Percentiles rank a stretch among this genome's conserved stretches.
phyloP scores from a whole-genome alignment of 352 stramenopile species.

The Globisporangium splendens region DNA sequence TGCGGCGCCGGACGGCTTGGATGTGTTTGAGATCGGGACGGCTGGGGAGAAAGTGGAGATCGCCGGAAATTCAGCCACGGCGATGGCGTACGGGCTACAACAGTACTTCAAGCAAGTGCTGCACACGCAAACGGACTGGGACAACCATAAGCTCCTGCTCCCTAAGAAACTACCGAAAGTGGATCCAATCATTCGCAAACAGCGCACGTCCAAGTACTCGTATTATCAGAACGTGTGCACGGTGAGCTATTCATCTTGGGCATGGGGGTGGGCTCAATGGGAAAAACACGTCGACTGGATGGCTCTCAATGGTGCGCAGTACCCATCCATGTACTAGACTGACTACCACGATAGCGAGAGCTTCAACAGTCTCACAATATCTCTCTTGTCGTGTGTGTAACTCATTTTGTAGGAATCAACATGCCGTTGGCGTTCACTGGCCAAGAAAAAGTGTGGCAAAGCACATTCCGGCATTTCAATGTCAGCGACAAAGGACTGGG shows the following conservation, averaged over 20 bases:
- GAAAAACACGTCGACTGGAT: conserved; percentile 92
- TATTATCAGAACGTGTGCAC: conserved; percentile 94
- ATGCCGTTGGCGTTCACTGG: conserved; percentile 88
- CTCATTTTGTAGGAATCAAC: conserved; percentile 65
- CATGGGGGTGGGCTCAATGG: conserved; percentile 87
- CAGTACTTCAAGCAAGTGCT: conserved; percentile 75
- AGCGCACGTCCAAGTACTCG: conserved; percentile 70
- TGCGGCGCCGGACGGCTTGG: conserved; percentile 33
- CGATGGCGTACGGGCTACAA: conserved; percentile 68
- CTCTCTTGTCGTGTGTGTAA: background rate
- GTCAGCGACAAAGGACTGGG: conserved; percentile 66
- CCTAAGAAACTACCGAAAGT: conserved; percentile 47
- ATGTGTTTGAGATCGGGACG: conserved; percentile 59
- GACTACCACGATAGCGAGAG: no score
- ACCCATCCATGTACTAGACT: no score
- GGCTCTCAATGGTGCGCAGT: conserved; percentile 73
- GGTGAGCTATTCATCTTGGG: conserved; percentile 88
- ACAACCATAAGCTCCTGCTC: conserved; percentile 69
- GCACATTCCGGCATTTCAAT: conserved; percentile 85
- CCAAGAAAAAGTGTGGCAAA: conserved; percentile 87
- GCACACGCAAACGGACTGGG: conserved; percentile 79
- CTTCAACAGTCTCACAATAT: background rate
- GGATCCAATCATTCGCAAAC: conserved; percentile 27
- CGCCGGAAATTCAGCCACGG: conserved; percentile 46
- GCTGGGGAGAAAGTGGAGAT: conserved; percentile 51